Evolutionary conservation across 176 grass and related monocot genomes (phyloP).

Genomic region (Alopecurus myosuroides): DNA sequence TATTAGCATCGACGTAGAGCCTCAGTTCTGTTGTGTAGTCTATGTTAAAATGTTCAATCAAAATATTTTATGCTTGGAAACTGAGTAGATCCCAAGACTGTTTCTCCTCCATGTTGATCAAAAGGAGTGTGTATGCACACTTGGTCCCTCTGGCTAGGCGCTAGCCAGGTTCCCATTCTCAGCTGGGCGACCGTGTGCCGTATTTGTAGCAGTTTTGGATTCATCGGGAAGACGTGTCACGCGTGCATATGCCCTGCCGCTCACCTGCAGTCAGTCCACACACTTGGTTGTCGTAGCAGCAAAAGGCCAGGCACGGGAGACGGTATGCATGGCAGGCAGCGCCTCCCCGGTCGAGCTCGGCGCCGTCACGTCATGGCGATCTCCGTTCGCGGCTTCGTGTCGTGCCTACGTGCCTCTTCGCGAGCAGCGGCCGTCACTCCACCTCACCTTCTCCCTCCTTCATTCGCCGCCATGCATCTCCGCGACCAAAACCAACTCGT

Average conservation of each 20-base stretch:
- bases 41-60: too few relatives aligned
- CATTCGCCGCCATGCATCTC: background rate
- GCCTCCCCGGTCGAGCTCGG: background rate
- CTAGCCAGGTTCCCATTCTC: too few relatives aligned
- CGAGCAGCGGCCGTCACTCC: background rate
- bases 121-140: too few relatives aligned
- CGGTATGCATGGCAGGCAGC: too few relatives aligned
- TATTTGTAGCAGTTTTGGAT: background rate
- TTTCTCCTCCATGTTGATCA: too few relatives aligned
- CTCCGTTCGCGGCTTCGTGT: background rate
- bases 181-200: too few relatives aligned
- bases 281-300: background rate
- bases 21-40: too few relatives aligned
- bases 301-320: too few relatives aligned
- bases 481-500: background rate
- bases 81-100: too few relatives aligned
- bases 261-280: background rate
- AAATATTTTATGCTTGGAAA: too few relatives aligned
- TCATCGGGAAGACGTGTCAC: background rate
- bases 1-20: too few relatives aligned
- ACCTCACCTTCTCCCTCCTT: background rate
- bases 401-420: background rate
- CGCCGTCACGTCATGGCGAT: background rate
- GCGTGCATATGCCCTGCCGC: background rate
- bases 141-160: too few relatives aligned